Evolutionary conservation across 1,284 basidiomycete species (phyloP).

Genomic region (Moesziomyces sp.): DNA sequence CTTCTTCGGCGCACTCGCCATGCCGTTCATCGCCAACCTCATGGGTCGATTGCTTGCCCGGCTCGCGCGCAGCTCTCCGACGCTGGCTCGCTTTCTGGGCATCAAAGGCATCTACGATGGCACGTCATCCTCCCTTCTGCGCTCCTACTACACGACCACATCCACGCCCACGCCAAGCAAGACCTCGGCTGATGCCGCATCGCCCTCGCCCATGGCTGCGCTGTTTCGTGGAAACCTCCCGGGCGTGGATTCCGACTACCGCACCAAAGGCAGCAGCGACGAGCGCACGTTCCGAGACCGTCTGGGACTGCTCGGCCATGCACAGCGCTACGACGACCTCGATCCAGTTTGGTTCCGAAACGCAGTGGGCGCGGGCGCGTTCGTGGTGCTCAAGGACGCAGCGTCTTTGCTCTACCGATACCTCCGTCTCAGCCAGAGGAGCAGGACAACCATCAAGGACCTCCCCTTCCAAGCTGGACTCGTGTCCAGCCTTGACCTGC

Average conservation of each 20-base stretch:
- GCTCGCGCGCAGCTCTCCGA: constrained; percentile 19
- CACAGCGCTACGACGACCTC: constrained; percentile 48
- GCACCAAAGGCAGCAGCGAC: background rate
- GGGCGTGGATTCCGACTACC: constrained; percentile 10
- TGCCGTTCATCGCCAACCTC: constrained; percentile 55
- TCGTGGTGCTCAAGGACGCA: constrained; percentile 56
- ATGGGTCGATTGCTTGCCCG: constrained; percentile 54
- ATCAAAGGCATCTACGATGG: constrained; percentile 20
- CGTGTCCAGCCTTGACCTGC: constrained; percentile 43
- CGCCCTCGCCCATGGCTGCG: constrained; percentile 29
- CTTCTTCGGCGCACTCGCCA: constrained; percentile 51
- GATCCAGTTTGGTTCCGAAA: constrained; percentile 64
- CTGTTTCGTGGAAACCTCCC: constrained; percentile 33
- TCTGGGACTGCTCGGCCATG: constrained; percentile 15
- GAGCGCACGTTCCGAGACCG: constrained; percentile 8
- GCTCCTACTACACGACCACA: constrained; percentile 37
- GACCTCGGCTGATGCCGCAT: background rate
- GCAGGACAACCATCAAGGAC: constrained; percentile 48
- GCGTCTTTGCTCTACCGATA: constrained; percentile 51
- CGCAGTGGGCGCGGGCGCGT: constrained; percentile 56
- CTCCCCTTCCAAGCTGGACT: constrained; percentile 54
- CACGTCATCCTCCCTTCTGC: constrained; percentile 19
- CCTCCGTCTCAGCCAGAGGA: constrained; percentile 45
- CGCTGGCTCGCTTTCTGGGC: constrained; percentile 38
- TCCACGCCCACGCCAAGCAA: constrained; percentile 5